These are phyloP conservation scores for Rhamnella rubrinervis DNA, from an alignment of 331 rosid species.

Conservation along the genomic window DNA sequence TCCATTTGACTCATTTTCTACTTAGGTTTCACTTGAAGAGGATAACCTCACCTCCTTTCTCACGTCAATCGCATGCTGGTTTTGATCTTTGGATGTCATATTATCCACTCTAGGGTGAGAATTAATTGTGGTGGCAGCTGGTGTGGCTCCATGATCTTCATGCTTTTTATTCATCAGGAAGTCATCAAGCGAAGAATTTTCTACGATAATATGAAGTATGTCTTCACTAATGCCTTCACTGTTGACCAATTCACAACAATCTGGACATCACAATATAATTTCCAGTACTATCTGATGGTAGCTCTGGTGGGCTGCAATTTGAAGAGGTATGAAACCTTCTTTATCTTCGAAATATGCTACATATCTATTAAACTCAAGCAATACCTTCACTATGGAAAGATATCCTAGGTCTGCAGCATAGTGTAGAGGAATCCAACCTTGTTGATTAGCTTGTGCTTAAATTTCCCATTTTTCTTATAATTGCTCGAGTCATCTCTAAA, in stretches of 20 bases:
- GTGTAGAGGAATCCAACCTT: constrained; percentile 4
- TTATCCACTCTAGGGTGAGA: not conserved
- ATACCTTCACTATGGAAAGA: not conserved
- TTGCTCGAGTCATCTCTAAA: too few species aligned
- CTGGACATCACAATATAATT: not conserved
- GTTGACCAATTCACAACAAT: constrained; percentile 7
- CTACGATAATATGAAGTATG: not conserved
- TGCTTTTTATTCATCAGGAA: not conserved
- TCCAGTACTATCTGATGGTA: not conserved
- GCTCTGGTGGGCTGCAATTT: not conserved
- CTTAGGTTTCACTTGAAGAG: too few species aligned
- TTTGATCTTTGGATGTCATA: constrained; percentile 1
- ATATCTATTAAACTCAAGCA: not conserved
- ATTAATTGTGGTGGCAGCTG: too few species aligned
- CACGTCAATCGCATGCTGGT: not conserved
- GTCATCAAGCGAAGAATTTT: constrained; percentile 3
- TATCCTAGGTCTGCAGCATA: not conserved
- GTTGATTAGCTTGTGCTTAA: not conserved
- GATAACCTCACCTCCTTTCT: too few species aligned
- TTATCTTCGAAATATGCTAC: not conserved
- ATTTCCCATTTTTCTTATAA: too few species aligned
- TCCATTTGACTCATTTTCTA: too few species aligned
- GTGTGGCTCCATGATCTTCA: too few species aligned
- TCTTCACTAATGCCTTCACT: not conserved
- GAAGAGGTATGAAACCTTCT: not conserved